Percentiles rank a stretch among this genome's conserved stretches.
Evolutionary conservation across 106 monocot genomes (phyloP).

Genomic region (Ottelia alismoides): DNA sequence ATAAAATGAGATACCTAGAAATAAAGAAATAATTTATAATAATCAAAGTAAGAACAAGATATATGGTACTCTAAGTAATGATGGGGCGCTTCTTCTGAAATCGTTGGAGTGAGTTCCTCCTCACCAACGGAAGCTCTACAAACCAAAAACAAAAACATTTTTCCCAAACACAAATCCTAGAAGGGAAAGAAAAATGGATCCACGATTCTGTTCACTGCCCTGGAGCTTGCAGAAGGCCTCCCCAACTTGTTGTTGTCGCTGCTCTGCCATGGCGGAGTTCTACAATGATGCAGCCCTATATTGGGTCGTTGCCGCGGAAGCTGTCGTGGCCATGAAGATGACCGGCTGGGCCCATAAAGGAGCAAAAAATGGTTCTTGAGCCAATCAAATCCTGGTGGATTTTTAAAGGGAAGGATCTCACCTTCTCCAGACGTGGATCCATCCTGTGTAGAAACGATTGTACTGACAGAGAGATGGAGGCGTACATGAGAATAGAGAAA

Average conservation of each 20-base stretch:
- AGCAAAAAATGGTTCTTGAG: background rate
- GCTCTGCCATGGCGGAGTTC: conserved; percentile 27
- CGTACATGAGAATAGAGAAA: too few species aligned
- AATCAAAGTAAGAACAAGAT: too few species aligned
- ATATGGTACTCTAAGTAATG: too few species aligned
- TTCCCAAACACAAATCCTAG: background rate
- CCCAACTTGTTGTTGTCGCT: too few species aligned
- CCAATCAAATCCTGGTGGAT: conserved; percentile 41
- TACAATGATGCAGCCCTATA: conserved; percentile 35
- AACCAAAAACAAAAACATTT: too few species aligned
- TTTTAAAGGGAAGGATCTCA: conserved; percentile 3
- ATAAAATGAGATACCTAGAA: too few species aligned
- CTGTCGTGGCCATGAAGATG: conserved; percentile 53
- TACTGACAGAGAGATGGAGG: too few species aligned
- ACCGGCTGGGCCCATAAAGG: conserved; percentile 46
- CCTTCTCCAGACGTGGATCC: conserved; percentile 74
- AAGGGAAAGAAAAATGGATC: background rate
- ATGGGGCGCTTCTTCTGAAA: conserved; percentile 91
- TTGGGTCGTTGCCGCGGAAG: conserved; percentile 6
- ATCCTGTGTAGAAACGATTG: conserved; percentile 76
- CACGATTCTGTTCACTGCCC: conserved; percentile 21
- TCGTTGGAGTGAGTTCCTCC: conserved; percentile 75
- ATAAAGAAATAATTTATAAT: too few species aligned
- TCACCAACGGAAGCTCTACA: conserved; percentile 62
- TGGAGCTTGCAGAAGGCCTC: conserved; percentile 57